Evolutionary conservation across 441 rosid genomes (phyloP), one percentile per base, ranked within the genome.

Genomic region (Raphanus hybrid): DNA sequence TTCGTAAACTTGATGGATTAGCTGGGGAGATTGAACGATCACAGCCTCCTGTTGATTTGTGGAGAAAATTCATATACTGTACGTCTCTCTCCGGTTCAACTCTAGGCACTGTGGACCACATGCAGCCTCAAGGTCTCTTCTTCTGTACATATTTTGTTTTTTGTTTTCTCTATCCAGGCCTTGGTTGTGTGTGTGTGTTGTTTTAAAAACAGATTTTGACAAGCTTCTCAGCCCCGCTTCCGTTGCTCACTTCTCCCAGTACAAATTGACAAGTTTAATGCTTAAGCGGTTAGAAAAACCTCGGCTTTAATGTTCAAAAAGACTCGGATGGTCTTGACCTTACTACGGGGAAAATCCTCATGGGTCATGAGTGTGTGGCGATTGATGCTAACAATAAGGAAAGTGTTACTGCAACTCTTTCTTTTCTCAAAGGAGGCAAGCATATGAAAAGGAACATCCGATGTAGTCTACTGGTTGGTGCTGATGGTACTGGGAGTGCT

Each of bases 41-140:
- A 74, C 93, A 95, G 85, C 95, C 98, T 37, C 92, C 99, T 1
- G 92, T 95, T 27, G 90, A 95, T 75, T 78, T 84, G 64, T 95
- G 99, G 98, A 91, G 97, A 83, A 95, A 89, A 76, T 95, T 95
- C 82, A 81, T 95, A 62, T 95, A 95, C 64, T 95, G 99, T 74
- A 90, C 94, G 18, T 93, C 99, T 0, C 87, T 95, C 69, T 93
- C 90, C 2, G 98, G 99, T 85, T 82, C 90, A 67, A 73, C 90
- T 61, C 91, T 93, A 9, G 99, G 99, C 67, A 87, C 92, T 45
- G 99, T 95, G 64, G 99, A 95, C 77, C 99, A 95, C 75, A 91
- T 95, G 96, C 92, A 87, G 82, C 95, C 97, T 79, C 92, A 95
- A 90, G 99, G 99, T 93, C 71, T 75, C 84, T 32, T 23, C 65